Evolutionary conservation across 73 alveolate genomes (phyloP), one percentile per base, ranked within the genome.

Genomic region (Paramecium pentaurelia): DNA sequence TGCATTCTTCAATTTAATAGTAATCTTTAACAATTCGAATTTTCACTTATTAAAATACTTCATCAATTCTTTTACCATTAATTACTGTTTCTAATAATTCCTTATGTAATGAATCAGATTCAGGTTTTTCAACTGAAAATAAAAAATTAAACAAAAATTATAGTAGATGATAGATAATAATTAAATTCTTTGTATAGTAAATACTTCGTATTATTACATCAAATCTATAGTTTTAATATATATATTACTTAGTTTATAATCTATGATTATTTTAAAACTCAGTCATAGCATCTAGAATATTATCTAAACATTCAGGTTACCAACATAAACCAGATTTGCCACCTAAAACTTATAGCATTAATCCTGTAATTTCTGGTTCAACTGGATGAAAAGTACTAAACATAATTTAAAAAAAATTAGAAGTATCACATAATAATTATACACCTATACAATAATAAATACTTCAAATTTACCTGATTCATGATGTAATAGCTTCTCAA

Each of bases 361-460:
- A n/a, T 11, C 64, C 88, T 30, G 88, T 75, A 14, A 75, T 30
- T 75, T 75, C 88, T n/a, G 88, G 88, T 75, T 75, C 88, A 34
- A 75, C 60, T 3, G 60, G 58, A 38, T 75, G 88, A 38, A 75
- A 75, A 11, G 88, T 75, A 36, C 88, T 75, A 75, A 75, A 75
- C 88, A 75, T 30, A 75, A 75, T 42, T 38, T 75, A 11, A 4
- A 38, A 75, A 20, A 75, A 75, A 28, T 75, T 42, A n/a, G 58
- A 75, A 75, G 88, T 64, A 32, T 64, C 88, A 38, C 58, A 38
- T 25, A 75, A n/a, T 36, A 18, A 22, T 75, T 75, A 27, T 6
- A 75, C 60, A n/a, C 88, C 88, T 75, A 34, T 68, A 12, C 0
- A 36, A 68, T 34, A 0, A 36, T 42, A 0, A 0, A 32, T 8